These are phyloP conservation scores for Castanospermum australe DNA, from an alignment of 306 rosid species.

Conservation along the genomic window DNA sequence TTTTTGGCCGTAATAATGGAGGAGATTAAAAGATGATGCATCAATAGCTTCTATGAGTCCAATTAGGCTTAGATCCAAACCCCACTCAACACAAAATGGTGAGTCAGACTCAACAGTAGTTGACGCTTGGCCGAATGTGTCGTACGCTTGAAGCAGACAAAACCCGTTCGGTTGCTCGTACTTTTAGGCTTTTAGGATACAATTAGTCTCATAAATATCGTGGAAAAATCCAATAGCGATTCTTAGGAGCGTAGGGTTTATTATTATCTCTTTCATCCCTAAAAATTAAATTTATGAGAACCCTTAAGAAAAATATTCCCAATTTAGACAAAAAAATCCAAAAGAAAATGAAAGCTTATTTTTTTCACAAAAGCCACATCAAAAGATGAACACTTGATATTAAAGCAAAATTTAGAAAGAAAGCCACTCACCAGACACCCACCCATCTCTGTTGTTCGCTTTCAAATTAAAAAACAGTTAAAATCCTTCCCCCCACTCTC, in stretches of 20 bases:
- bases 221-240: slow-evolving; percentile 38
- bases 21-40: slow-evolving; percentile 29
- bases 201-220: slow-evolving; percentile 29
- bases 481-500: slow-evolving; percentile 44
- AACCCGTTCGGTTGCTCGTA: no score
- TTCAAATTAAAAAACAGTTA: slow-evolving; percentile 48
- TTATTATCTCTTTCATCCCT: no score
- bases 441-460: slow-evolving; percentile 40
- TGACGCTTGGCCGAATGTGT: slow-evolving; percentile 42
- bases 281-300: no score
- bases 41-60: slow-evolving; percentile 26
- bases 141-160: slow-evolving; percentile 31
- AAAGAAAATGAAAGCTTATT: slow-evolving; percentile 47
- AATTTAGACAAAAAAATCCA: no score
- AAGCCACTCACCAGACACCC: slow-evolving; percentile 52
- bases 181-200: slow-evolving; percentile 29
- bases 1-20: not conserved
- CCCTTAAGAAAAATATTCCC: no score
- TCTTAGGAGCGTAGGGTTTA: no score
- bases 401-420: slow-evolving; percentile 34
- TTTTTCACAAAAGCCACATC: slow-evolving; percentile 33
- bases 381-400: slow-evolving; percentile 33
- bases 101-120: slow-evolving; percentile 51
- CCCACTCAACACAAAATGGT: slow-evolving; percentile 33
- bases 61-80: slow-evolving; percentile 25